These are phyloP conservation scores for Cyclocybe cylindracea DNA, from an alignment of 768 basidiomycete genomes.

Conservation along the genomic window DNA sequence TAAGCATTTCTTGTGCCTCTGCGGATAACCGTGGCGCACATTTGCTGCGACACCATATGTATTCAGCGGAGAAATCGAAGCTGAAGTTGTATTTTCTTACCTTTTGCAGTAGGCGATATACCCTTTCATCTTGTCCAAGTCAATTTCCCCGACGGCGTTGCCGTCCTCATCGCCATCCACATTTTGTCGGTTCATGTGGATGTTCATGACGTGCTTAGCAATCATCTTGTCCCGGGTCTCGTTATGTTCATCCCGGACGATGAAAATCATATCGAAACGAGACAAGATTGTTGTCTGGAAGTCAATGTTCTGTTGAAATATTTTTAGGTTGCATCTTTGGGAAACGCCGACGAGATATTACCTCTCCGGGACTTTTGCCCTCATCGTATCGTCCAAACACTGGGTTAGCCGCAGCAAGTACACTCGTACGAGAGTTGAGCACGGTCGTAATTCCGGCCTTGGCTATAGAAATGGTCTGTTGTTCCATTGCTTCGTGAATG, in stretches of 20 bases:
- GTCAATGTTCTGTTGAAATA: constrained; percentile 74
- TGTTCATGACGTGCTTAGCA: constrained; percentile 97
- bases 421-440: constrained; percentile 92
- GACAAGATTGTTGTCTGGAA: constrained; percentile 98
- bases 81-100: constrained; percentile 38
- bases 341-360: constrained; percentile 25
- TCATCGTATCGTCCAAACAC: constrained; percentile 98
- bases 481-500: constrained; percentile 99
- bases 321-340: too few relatives aligned
- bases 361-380: constrained; percentile 93
- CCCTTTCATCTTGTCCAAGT: constrained; percentile 97
- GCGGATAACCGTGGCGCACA: constrained; percentile 93
- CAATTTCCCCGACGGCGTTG: constrained; percentile 83
- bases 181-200: constrained; percentile 94
- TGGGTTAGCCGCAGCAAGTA: constrained; percentile 96
- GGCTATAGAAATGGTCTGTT: constrained; percentile 98
- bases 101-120: constrained; percentile 96
- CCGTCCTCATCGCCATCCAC: constrained; percentile 58
- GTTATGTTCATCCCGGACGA: constrained; percentile 97
- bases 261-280: constrained; percentile 99
- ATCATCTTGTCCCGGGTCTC: constrained; percentile 93
- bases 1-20: constrained; percentile 95
- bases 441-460: constrained; percentile 99
- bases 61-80: background rate
- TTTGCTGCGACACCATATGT: constrained; percentile 56